A percentile compares a stretch with the other conserved stretches of the same genome.
Conservation (phyloP, 768 basidiomycete species). For the Termitomyces sp. region DNA sequence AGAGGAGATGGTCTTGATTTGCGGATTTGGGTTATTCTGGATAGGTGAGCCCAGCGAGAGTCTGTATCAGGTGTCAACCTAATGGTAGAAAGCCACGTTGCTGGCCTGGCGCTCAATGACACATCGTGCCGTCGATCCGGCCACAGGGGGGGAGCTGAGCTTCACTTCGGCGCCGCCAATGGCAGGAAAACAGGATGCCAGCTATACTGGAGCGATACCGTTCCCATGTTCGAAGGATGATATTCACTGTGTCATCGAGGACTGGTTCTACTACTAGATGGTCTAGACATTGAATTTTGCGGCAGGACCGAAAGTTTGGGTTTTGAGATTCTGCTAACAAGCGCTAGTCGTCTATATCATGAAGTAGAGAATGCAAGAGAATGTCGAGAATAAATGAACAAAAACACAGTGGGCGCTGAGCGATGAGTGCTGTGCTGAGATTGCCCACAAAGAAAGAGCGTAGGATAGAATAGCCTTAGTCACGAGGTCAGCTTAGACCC, state of each 20-base stretch:
- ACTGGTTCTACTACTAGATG: conserved; percentile 16
- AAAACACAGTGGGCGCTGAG: background rate
- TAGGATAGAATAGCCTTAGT: too few relatives aligned
- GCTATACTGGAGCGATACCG: conserved; percentile 24
- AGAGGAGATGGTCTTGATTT: conserved; percentile 70
- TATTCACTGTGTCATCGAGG: conserved; percentile 62
- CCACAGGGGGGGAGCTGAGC: conserved; percentile 15
- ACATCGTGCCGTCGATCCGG: conserved; percentile 20
- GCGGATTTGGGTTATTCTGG: conserved; percentile 70
- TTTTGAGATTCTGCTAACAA: background rate
- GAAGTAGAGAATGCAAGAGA: background rate
- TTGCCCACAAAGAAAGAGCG: too few relatives aligned
- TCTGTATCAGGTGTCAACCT: background rate
- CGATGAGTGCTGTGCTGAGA: background rate
- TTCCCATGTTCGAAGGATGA: conserved; percentile 56
- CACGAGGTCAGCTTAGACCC: conserved; percentile 4
- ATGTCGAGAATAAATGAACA: background rate
- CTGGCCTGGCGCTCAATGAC: conserved; percentile 40
- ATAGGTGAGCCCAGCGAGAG: conserved; percentile 45
- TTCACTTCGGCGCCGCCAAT: conserved; percentile 5
- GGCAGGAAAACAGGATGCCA: conserved; percentile 7
- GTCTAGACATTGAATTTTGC: background rate
- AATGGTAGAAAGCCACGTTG: conserved; percentile 25
- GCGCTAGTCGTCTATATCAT: conserved; percentile 1
- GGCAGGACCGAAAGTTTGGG: background rate